Conservation (phyloP, 192 early-diverging fungal species). For the Pilobolus umbonatus region DNA sequence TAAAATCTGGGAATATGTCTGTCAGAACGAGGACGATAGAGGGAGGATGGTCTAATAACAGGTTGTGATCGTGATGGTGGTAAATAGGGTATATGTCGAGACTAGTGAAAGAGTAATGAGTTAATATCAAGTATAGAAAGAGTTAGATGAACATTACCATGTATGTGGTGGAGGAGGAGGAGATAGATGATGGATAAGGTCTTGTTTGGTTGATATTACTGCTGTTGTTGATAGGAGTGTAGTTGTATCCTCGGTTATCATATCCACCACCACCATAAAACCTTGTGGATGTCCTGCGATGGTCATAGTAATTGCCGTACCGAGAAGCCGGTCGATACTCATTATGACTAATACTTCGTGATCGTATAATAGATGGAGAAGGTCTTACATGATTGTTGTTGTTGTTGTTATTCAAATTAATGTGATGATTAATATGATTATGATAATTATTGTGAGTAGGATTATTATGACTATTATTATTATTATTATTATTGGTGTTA, state of each 20-base stretch:
- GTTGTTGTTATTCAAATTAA: not conserved
- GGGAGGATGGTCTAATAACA: conserved; percentile 1
- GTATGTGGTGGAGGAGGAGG: no score
- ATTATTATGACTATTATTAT: no score
- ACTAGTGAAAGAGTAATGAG: no score
- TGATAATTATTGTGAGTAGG: no score
- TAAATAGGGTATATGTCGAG: conserved; percentile 8
- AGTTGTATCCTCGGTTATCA: no score
- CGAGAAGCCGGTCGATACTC: conserved; percentile 8
- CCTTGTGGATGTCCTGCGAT: conserved; percentile 5
- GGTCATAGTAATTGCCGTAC: conserved; percentile 9
- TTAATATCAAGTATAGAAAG: no score
- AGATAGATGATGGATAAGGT: no score
- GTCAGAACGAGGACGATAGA: conserved; percentile 11
- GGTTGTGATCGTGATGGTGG: conserved; percentile 14
- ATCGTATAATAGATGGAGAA: not conserved
- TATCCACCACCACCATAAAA: conserved; percentile 2
- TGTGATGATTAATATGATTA: no score
- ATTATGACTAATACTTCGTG: conserved; percentile 14
- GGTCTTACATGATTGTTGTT: not conserved
- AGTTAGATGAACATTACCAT: no score
- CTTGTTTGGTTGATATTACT: no score
- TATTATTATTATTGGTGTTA: not conserved
- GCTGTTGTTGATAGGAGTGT: no score
- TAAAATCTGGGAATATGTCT: conserved; percentile 10